These are phyloP conservation scores for Ceratobasidium sp. DNA, from an alignment of 1,284 basidiomycete species.

Conservation along the genomic window DNA sequence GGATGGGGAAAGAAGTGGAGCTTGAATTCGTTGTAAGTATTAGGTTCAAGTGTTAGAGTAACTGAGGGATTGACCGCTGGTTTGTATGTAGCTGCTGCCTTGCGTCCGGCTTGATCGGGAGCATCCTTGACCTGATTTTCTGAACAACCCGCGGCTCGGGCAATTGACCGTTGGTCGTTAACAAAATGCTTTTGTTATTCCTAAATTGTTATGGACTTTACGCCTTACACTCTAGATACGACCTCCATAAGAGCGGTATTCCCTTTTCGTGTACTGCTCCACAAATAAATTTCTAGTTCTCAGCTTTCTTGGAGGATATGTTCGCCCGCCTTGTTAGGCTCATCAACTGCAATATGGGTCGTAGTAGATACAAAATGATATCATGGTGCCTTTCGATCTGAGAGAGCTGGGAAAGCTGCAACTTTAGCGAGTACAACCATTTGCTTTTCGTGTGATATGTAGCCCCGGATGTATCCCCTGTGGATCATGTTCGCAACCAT, in stretches of 20 bases:
- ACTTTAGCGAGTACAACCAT: constrained; percentile 88
- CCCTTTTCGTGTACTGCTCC: not conserved
- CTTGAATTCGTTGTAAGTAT: constrained; percentile 34
- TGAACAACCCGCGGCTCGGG: not conserved
- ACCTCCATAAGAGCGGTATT: not conserved
- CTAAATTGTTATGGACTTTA: constrained; percentile 19
- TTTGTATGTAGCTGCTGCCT: constrained; percentile 34
- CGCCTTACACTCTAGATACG: constrained; percentile 2
- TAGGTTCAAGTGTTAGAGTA: not conserved
- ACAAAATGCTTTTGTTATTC: not conserved
- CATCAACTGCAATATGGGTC: not conserved
- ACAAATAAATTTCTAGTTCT: not conserved
- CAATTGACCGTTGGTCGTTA: too few species aligned
- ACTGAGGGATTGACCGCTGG: not conserved
- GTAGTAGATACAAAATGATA: not conserved
- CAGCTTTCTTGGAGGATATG: not conserved
- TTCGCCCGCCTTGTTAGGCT: not conserved
- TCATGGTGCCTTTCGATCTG: constrained; percentile 32
- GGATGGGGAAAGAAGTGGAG: constrained; percentile 38
- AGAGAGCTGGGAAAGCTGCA: constrained; percentile 77
- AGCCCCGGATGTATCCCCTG: constrained; percentile 91
- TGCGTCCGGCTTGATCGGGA: constrained; percentile 22
- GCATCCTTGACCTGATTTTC: constrained; percentile 30
- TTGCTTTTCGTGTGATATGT: constrained; percentile 95
- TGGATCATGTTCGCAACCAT: constrained; percentile 94